Percentiles rank a stretch among this genome's conserved stretches.
phyloP scores from a whole-genome alignment of 225 moss, liverwort and hornwort genomes.

The Pleurozium schreberi region DNA sequence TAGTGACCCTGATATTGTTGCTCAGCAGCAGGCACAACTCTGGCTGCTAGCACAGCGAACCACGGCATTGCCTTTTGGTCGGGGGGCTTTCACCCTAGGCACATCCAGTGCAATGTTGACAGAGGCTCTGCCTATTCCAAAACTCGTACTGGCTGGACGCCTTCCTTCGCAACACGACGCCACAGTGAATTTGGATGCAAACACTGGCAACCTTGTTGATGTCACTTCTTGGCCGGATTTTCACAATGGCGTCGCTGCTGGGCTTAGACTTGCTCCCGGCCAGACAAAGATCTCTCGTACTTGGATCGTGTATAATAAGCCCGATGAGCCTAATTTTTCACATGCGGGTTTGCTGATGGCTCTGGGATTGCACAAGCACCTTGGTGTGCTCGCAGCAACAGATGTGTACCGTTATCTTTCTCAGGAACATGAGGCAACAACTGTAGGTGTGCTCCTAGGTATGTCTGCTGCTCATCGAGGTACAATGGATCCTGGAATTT shows the following conservation, averaged over 20 bases:
- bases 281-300: conserved; percentile 94
- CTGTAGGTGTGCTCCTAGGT: conserved; percentile 87
- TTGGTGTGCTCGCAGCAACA: conserved; percentile 83
- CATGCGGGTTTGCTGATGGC: conserved; percentile 98
- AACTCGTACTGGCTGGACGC: conserved; percentile 83
- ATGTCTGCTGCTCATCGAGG: conserved; percentile 97
- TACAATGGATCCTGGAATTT: conserved; percentile 92
- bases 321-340: conserved; percentile 79
- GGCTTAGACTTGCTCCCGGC: conserved; percentile 85
- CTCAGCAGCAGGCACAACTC: conserved; percentile 93
- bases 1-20: conserved; percentile 93
- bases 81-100: conserved; percentile 88
- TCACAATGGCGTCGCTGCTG: conserved; percentile 96
- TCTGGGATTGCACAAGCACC: conserved; percentile 86
- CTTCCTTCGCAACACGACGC: conserved; percentile 97
- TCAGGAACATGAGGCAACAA: conserved; percentile 97
- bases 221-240: conserved; percentile 96
- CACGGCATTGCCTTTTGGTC: conserved; percentile 89
- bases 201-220: conserved; percentile 74
- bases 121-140: conserved; percentile 82
- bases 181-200: conserved; percentile 84
- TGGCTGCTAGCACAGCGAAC: conserved; percentile 98
- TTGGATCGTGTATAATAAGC: conserved; percentile 98
- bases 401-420: conserved; percentile 97
- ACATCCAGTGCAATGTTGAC: conserved; percentile 81